Conservation (phyloP, 2,329 filamentous ascomycete genomes). For the Lachnellula subtilissima region DNA sequence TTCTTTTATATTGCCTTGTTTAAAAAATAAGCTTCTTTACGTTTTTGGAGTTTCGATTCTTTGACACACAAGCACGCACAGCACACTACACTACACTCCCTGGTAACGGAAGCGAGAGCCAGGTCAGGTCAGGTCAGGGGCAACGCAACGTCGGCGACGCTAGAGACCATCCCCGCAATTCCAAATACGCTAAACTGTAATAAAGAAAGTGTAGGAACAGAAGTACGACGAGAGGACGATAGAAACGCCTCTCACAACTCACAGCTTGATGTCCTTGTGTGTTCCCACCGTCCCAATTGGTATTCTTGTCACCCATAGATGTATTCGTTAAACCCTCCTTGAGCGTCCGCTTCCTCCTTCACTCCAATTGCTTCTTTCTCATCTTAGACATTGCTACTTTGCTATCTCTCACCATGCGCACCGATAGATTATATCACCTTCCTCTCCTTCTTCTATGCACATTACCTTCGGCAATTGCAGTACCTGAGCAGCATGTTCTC, state of each 20-base stretch:
- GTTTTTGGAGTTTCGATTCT: no score
- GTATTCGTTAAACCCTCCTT: conserved; percentile 16
- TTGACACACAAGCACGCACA: no score
- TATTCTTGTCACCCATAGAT: conserved; percentile 15
- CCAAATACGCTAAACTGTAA: no score
- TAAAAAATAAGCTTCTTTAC: no score
- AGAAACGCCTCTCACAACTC: background rate
- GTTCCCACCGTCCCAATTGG: background rate
- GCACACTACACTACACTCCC: no score
- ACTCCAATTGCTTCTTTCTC: conserved; percentile 6
- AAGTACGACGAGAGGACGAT: background rate
- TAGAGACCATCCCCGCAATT: no score
- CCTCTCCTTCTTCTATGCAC: conserved; percentile 10
- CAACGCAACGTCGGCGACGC: no score
- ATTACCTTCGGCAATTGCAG: conserved; percentile 3
- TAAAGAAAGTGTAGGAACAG: no score
- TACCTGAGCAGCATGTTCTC: background rate
- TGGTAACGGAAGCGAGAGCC: no score
- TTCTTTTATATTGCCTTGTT: no score
- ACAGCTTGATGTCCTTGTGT: background rate
- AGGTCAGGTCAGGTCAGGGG: no score
- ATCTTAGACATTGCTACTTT: conserved; percentile 1
- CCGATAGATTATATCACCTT: conserved; percentile 4
- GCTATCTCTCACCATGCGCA: conserved; percentile 13
- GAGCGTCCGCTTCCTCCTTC: conserved; percentile 5